phyloP scores from a whole-genome alignment of 495 filamentous ascomycete genomes.

The Penicillium angulare region DNA sequence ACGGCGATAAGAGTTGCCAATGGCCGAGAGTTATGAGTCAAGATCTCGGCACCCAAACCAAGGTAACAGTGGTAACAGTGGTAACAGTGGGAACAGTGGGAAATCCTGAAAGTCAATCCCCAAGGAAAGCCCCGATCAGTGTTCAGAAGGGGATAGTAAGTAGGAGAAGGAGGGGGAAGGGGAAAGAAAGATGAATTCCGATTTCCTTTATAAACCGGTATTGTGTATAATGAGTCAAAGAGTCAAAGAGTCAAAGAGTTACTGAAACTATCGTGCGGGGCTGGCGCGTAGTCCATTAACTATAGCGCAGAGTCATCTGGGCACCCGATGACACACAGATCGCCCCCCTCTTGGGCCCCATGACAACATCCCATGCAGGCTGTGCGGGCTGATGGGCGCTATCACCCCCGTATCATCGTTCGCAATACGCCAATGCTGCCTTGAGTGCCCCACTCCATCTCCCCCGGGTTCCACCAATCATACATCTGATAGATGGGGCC shows the following conservation, averaged over 20 bases:
- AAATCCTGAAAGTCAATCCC: too few relatives aligned
- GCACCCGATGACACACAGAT: conserved; percentile 9
- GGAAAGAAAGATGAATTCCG: not conserved
- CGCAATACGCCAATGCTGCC: not conserved
- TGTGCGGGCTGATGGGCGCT: too few relatives aligned
- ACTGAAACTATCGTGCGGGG: conserved; percentile 15
- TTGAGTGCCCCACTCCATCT: not conserved
- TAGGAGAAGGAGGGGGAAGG: not conserved
- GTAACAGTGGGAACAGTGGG: too few relatives aligned
- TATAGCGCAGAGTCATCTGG: conserved; percentile 5
- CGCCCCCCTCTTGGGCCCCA: conserved; percentile 13
- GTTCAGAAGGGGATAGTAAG: not conserved
- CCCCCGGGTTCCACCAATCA: not conserved
- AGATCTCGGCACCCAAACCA: not conserved
- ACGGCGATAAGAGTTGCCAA: conserved; percentile 16
- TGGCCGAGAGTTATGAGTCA: conserved; percentile 18
- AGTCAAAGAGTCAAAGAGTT: too few relatives aligned
- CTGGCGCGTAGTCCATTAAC: conserved; percentile 4
- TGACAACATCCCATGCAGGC: conserved; percentile 28
- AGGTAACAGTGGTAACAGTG: not conserved
- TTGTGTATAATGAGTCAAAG: conserved; percentile 13
- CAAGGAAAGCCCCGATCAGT: not conserved
- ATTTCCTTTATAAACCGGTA: too few relatives aligned
- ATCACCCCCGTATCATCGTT: conserved; percentile 15
- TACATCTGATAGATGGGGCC: not conserved